Percentiles rank a stretch among this genome's conserved stretches.
Evolutionary conservation across 371 early-diverging fungal genomes (phyloP).

Genomic region (Mortierella sp.): DNA sequence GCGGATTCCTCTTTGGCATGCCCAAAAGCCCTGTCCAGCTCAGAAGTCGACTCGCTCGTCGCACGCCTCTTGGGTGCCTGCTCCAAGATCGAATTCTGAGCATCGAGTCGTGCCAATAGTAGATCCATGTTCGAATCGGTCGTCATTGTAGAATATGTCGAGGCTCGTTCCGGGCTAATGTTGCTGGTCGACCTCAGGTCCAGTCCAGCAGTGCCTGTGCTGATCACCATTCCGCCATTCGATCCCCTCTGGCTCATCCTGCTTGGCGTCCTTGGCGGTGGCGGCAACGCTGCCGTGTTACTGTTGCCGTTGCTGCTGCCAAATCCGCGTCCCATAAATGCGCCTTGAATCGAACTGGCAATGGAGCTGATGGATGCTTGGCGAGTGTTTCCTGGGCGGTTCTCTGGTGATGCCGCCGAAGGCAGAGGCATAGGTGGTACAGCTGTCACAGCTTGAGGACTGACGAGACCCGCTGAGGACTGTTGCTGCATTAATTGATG

Average conservation of each 20-base stretch:
- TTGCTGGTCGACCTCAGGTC: constrained; percentile 33
- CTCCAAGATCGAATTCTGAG: constrained; percentile 68
- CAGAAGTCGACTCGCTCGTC: constrained; percentile 41
- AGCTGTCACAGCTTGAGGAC: constrained; percentile 15
- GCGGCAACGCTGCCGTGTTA: constrained; percentile 5
- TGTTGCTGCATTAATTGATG: constrained; percentile 36
- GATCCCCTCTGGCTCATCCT: constrained; percentile 27
- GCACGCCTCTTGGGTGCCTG: constrained; percentile 64
- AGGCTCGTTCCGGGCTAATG: constrained; percentile 52
- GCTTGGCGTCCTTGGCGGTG: constrained; percentile 32
- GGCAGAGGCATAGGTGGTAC: constrained; percentile 5
- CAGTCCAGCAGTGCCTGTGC: constrained; percentile 20
- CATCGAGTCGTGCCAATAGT: constrained; percentile 76
- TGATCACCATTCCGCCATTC: constrained; percentile 26
- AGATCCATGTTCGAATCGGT: constrained; percentile 65
- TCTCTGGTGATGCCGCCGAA: constrained; percentile 16
- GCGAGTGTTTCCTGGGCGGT: constrained; percentile 13
- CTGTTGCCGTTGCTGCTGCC: constrained; percentile 10
- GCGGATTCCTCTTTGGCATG: constrained; percentile 56
- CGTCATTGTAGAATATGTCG: constrained; percentile 54
- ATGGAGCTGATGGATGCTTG: constrained; percentile 45
- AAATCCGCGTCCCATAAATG: constrained; percentile 43
- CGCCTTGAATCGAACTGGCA: constrained; percentile 45
- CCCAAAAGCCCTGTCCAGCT: constrained; percentile 60
- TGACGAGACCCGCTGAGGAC: background rate